phyloP scores from a whole-genome alignment of 2,329 filamentous ascomycete species.

The Sphaerulina vaccinii region DNA sequence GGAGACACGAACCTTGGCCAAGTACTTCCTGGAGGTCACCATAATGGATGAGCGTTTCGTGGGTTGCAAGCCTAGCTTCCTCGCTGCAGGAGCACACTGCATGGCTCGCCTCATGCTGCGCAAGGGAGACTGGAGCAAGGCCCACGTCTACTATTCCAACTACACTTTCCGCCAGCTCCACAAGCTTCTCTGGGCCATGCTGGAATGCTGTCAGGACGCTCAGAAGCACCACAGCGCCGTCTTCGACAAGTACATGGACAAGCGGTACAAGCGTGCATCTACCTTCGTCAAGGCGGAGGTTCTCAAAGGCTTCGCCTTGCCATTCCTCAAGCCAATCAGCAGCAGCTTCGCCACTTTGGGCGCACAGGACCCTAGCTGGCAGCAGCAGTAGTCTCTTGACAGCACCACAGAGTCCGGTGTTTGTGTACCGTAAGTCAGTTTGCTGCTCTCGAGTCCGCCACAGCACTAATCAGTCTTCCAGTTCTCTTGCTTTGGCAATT shows the following conservation, averaged over 20 bases:
- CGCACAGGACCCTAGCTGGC: constrained; percentile 23
- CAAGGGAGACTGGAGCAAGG: constrained; percentile 83
- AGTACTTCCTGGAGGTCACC: constrained; percentile 95
- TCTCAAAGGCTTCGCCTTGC: constrained; percentile 57
- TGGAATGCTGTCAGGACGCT: constrained; percentile 84
- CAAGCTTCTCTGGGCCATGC: constrained; percentile 71
- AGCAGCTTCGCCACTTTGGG: constrained; percentile 19
- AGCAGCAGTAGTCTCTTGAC: constrained; percentile 15
- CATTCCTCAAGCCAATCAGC: constrained; percentile 26
- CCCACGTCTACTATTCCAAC: constrained; percentile 88
- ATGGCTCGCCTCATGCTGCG: constrained; percentile 82
- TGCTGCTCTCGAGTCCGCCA: not conserved
- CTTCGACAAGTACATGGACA: constrained; percentile 88
- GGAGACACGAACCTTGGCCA: constrained; percentile 90
- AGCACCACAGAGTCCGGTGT: constrained; percentile 1
- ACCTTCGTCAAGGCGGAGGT: constrained; percentile 76
- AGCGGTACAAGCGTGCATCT: constrained; percentile 81
- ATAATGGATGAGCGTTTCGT: constrained; percentile 99
- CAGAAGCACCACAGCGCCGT: constrained; percentile 80
- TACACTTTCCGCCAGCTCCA: constrained; percentile 86
- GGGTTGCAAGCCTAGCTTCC: constrained; percentile 82
- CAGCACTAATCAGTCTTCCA: not conserved
- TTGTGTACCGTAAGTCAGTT: constrained; percentile 11
- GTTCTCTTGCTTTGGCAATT: constrained; percentile 19
- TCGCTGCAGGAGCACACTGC: constrained; percentile 89